phyloP scores from a whole-genome alignment of 1,284 basidiomycete genomes.

The Cutaneotrichosporon spelunceum region DNA sequence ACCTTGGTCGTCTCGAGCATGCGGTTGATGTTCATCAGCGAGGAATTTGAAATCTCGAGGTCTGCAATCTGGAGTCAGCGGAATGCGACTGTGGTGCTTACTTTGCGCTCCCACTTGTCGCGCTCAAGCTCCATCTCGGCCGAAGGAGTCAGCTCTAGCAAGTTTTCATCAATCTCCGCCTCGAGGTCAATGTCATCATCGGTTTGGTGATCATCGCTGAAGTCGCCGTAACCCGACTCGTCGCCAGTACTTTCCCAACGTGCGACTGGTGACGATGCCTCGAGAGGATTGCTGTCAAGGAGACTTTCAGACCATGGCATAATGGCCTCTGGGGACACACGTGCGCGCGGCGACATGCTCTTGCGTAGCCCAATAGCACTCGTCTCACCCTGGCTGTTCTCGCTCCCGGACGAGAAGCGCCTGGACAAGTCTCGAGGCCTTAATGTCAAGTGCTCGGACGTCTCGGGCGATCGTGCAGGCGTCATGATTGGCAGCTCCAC shows the following conservation, averaged over 20 bases:
- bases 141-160: slow-evolving; percentile 11
- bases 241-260: not conserved
- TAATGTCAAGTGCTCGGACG: not conserved
- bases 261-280: no score
- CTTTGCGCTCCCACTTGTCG: slow-evolving; percentile 45
- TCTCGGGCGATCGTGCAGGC: slow-evolving; percentile 17
- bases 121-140: slow-evolving; percentile 25
- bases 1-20: slow-evolving; percentile 45
- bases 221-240: slow-evolving; percentile 4
- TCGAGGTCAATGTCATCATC: slow-evolving; percentile 6
- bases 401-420: not conserved
- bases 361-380: not conserved
- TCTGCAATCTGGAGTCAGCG: slow-evolving; percentile 41
- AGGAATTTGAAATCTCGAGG: slow-evolving; percentile 49
- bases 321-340: not conserved
- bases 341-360: not conserved
- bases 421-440: not conserved
- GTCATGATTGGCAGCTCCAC: slow-evolving; percentile 37
- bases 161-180: slow-evolving; percentile 13
- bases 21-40: slow-evolving; percentile 48
- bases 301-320: not conserved
- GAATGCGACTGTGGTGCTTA: slow-evolving; percentile 13
- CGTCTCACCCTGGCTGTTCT: not conserved
- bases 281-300: not conserved
- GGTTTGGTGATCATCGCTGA: not conserved